Evolutionary conservation across 192 early-diverging fungal genomes (phyloP).

Genomic region (Tieghemiomyces parasiticus): DNA sequence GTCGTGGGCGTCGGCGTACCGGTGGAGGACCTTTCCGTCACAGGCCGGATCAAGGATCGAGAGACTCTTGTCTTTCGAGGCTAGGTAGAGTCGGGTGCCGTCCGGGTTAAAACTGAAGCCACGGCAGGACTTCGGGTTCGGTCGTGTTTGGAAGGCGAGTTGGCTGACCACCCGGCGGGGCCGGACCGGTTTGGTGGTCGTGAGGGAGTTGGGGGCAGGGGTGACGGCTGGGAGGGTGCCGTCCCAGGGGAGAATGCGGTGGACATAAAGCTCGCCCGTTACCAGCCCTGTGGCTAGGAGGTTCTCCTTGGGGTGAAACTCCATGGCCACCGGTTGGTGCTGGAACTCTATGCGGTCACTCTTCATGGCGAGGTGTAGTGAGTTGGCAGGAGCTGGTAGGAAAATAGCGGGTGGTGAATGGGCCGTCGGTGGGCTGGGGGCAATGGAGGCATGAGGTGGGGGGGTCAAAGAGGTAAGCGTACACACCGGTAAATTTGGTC

Average conservation of each 20-base stretch:
- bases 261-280: conserved; percentile 41
- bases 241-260: background rate
- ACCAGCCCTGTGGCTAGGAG: conserved; percentile 59
- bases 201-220: background rate
- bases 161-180: conserved; percentile 16
- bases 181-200: background rate
- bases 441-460: too few species aligned
- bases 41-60: conserved; percentile 51
- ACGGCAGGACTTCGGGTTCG: conserved; percentile 77
- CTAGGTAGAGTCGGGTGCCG: conserved; percentile 48
- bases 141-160: conserved; percentile 36
- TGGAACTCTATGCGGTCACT: conserved; percentile 28
- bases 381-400: too few species aligned
- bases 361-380: conserved; percentile 8
- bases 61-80: conserved; percentile 75
- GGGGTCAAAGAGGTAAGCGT: too few species aligned
- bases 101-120: conserved; percentile 66
- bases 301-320: conserved; percentile 50
- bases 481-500: too few species aligned
- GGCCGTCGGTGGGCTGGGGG: too few species aligned
- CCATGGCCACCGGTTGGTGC: conserved; percentile 40
- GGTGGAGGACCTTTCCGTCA: conserved; percentile 53
- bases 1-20: conserved; percentile 72
- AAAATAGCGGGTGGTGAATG: too few species aligned
- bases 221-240: background rate